phyloP scores from a whole-genome alignment of 352 stramenopile species.

The Pythium insidiosum region DNA sequence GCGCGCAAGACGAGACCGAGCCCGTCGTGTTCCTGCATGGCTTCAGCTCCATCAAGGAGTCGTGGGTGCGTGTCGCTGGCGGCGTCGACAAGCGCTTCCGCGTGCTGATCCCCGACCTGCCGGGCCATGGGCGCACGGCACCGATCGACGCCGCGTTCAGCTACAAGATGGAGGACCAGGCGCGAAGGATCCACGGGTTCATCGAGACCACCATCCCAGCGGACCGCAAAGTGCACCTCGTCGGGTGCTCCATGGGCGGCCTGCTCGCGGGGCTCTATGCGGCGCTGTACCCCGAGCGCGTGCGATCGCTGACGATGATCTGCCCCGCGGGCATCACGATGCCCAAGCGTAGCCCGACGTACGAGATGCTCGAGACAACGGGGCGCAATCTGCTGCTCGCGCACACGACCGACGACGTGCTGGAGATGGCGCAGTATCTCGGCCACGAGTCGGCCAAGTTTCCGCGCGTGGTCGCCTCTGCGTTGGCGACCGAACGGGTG shows the following conservation, averaged over 20 bases:
- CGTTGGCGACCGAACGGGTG: constrained; percentile 33
- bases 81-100: constrained; percentile 43
- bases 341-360: constrained; percentile 44
- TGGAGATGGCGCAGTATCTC: constrained; percentile 43
- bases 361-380: constrained; percentile 51
- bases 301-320: constrained; percentile 63
- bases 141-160: constrained; percentile 30
- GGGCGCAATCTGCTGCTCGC: constrained; percentile 59
- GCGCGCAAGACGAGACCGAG: constrained; percentile 29
- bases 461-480: constrained; percentile 21
- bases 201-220: constrained; percentile 33
- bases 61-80: constrained; percentile 42
- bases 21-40: constrained; percentile 62
- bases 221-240: constrained; percentile 56
- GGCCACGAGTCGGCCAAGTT: constrained; percentile 22
- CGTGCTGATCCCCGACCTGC: constrained; percentile 62
- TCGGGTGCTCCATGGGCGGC: constrained; percentile 72
- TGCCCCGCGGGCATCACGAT: constrained; percentile 67
- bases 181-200: constrained; percentile 45
- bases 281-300: constrained; percentile 39
- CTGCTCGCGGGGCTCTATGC: constrained; percentile 71
- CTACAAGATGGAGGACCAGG: constrained; percentile 49
- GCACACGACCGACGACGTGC: constrained; percentile 45
- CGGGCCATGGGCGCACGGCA: constrained; percentile 52
- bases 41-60: constrained; percentile 68